A percentile compares a stretch with the other conserved stretches of the same genome.
These are phyloP conservation scores for Aspergillus bertholletiae DNA, from an alignment of 495 filamentous ascomycete species.

Conservation along the genomic window DNA sequence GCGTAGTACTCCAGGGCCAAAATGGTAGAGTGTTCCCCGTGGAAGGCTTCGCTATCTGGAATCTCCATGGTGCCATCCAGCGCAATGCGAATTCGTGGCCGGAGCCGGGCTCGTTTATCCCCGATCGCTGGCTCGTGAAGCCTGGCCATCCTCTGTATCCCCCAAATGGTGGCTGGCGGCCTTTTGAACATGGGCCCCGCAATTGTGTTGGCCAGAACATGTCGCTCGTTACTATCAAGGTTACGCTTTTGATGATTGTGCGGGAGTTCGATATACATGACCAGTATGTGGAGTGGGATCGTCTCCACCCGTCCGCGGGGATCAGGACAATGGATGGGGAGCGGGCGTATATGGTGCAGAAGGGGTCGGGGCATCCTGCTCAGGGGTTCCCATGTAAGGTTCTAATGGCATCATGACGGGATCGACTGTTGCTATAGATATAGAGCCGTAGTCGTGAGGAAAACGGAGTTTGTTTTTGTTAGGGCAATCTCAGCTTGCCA, in stretches of 20 bases:
- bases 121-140: conserved; percentile 6
- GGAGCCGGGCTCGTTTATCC: conserved; percentile 1
- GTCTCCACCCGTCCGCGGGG: background rate
- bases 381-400: conserved; percentile 6
- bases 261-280: conserved; percentile 6
- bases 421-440: too few relatives aligned
- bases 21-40: background rate
- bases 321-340: conserved; percentile 3
- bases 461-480: too few relatives aligned
- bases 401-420: too few relatives aligned
- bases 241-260: conserved; percentile 1
- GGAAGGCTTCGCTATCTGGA: background rate
- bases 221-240: background rate
- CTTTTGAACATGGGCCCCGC: conserved; percentile 8
- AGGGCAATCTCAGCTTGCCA: too few relatives aligned
- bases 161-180: conserved; percentile 3
- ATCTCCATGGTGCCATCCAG: background rate
- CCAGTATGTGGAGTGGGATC: conserved; percentile 5
- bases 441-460: too few relatives aligned
- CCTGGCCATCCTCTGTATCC: conserved; percentile 4
- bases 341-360: conserved; percentile 1
- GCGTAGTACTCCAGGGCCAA: background rate
- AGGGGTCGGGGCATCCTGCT: conserved; percentile 1
- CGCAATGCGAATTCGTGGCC: background rate
- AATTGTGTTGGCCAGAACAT: conserved; percentile 5